These are phyloP conservation scores for Psilocybe cyanescens DNA, from an alignment of 768 basidiomycete genomes.

Conservation along the genomic window DNA sequence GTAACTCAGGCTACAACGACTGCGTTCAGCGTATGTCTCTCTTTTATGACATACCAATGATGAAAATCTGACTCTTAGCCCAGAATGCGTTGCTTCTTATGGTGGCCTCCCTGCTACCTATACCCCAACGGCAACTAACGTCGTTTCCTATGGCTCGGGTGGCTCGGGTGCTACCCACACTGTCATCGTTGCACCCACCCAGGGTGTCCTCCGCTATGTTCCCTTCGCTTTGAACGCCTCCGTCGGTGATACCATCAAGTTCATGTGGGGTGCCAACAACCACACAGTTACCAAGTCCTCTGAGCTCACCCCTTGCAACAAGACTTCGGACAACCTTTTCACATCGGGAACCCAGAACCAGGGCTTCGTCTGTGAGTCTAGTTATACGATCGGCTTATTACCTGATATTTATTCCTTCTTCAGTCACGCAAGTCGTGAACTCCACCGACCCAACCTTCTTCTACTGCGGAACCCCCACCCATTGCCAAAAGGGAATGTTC, in stretches of 20 bases:
- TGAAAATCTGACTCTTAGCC: not conserved
- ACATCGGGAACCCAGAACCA: conserved; percentile 66
- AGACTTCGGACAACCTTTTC: conserved; percentile 60
- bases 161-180: conserved; percentile 70
- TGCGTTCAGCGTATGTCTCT: conserved; percentile 68
- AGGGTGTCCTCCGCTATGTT: conserved; percentile 76
- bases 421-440: conserved; percentile 74
- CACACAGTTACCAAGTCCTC: conserved; percentile 88
- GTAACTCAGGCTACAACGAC: conserved; percentile 58
- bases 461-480: conserved; percentile 71
- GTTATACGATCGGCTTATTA: not conserved
- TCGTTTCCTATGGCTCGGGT: conserved; percentile 50
- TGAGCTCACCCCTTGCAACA: conserved; percentile 71
- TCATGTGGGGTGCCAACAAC: conserved; percentile 77
- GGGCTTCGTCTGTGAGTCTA: conserved; percentile 60
- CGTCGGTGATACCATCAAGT: conserved; percentile 76
- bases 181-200: conserved; percentile 76
- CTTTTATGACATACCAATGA: not conserved
- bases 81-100: conserved; percentile 72
- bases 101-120: conserved; percentile 39
- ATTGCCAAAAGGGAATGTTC: conserved; percentile 88
- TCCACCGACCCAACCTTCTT: conserved; percentile 74
- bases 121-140: conserved; percentile 28
- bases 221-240: conserved; percentile 79
- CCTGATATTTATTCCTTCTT: conserved; percentile 4